phyloP scores from a whole-genome alignment of 129 eudicot genomes.

The Solidago caesia region DNA sequence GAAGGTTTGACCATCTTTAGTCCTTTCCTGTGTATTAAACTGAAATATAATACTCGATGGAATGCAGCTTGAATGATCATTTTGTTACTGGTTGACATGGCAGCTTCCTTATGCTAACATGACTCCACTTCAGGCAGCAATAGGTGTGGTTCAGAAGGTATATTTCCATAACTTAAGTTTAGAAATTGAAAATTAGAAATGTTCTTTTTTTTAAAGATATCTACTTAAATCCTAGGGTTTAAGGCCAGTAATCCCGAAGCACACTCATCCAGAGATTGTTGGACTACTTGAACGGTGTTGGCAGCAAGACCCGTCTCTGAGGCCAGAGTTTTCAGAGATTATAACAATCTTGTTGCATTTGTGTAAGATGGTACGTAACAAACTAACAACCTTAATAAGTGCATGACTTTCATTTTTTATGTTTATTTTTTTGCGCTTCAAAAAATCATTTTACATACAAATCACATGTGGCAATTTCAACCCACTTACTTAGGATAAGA shows the following conservation, averaged over 20 bases:
- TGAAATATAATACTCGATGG: neutral
- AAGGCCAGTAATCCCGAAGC: conserved; percentile 49
- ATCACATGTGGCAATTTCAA: conserved; percentile 2
- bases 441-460: neutral
- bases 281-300: conserved; percentile 54
- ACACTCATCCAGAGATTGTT: conserved; percentile 44
- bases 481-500: neutral
- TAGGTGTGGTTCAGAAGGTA: conserved; percentile 67
- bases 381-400: neutral
- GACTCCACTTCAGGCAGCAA: conserved; percentile 64
- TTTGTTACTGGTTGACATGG: conserved; percentile 17
- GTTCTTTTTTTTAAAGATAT: neutral
- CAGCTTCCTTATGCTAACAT: conserved; percentile 61
- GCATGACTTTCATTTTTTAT: neutral
- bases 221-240: conserved; percentile 41
- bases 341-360: conserved; percentile 43
- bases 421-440: conserved; percentile 8
- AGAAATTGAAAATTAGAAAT: neutral
- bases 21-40: neutral
- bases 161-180: conserved; percentile 13
- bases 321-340: conserved; percentile 66
- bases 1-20: conserved; percentile 38
- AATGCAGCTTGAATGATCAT: conserved; percentile 7
- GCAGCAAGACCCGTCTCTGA: conserved; percentile 49
- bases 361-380: conserved; percentile 52